Base-by-base conservation (phyloP, 1,284 basidiomycete species). In the Puccinia novopanici region DNA sequence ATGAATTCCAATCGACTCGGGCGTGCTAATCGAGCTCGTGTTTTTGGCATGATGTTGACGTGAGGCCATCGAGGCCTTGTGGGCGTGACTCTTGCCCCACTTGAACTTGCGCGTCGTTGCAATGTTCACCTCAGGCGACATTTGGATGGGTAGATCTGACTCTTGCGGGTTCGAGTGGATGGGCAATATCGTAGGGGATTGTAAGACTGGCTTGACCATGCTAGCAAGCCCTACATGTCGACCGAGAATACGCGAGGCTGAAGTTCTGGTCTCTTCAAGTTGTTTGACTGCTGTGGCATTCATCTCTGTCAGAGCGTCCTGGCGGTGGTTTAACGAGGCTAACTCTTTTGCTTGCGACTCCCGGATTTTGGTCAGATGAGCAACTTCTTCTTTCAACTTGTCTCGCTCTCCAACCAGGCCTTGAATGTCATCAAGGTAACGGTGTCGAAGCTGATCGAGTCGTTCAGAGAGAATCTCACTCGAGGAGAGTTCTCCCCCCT, bases 41-140 rank as follows among this genome's bases (percentile, higher is more conserved):
- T 76, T 67, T 27, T 76, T 76, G 59, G 48, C 48, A 71, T 71
- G 68, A 2, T 67, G 75, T 30, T 59, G 34, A 6, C 59, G 59
- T 15, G 45, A 42, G 55, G 72, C 52, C 15, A 34, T 55, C 17
- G 50, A 52, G 13, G 75, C 75, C 65, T 76, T 76, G 34, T 76
- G 75, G 0, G 75, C 24, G 54, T 55, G 55, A 48, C 72, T 74
- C 65, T 78, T 78, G 34, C 75, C 75, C 75, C 75, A 78, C 55
- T 78, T 78, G 52, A 78, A 78, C 65, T 78, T 78, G 54, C 75
- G 63, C 9, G 65, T 78, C 17, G 75, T 78, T n/a, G 75, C 75
- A n/a, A 78, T 78, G 22, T 63, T 78, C 12, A 78, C 75, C 50
- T 78, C 75, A 15, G 65, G 59, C 2, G 75, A 57, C 50, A 70